phyloP scores from a whole-genome alignment of 345 rosid species.

The Noccaea bulbosa region DNA sequence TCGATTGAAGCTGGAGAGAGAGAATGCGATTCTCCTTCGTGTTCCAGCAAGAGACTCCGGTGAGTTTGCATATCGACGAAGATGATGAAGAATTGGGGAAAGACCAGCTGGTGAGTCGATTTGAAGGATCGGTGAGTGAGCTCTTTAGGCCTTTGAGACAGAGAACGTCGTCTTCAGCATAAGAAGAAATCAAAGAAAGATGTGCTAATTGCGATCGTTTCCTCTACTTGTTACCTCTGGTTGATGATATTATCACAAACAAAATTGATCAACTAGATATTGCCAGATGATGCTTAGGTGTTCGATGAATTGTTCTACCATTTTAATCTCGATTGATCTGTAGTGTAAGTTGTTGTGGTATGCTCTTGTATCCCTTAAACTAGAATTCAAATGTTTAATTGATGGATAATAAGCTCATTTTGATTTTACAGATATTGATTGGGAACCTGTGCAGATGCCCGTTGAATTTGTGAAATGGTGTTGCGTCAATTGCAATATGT shows the following conservation, averaged over 20 bases:
- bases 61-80: conserved; percentile 53
- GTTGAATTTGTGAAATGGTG: conserved; percentile 73
- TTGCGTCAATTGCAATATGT: conserved; percentile 92
- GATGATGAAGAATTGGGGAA: conserved; percentile 52
- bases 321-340: conserved; percentile 13
- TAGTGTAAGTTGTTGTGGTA: background rate
- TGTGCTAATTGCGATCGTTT: conserved; percentile 5
- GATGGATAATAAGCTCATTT: conserved; percentile 20
- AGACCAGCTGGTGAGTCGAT: conserved; percentile 48
- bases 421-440: conserved; percentile 61
- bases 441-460: conserved; percentile 79
- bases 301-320: conserved; percentile 24
- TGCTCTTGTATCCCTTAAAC: background rate
- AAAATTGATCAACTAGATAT: background rate
- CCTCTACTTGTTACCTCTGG: conserved; percentile 9
- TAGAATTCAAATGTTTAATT: conserved; percentile 3
- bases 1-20: conserved; percentile 44
- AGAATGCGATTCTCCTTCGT: conserved; percentile 56
- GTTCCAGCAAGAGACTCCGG: conserved; percentile 69
- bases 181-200: background rate
- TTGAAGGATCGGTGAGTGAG: conserved; percentile 49
- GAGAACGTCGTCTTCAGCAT: conserved; percentile 53
- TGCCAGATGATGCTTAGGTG: conserved; percentile 23
- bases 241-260: conserved; percentile 17
- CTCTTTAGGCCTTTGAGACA: conserved; percentile 57